Conservation (phyloP, 257 asterid genomes). For the Rauvolfia tetraphylla region DNA sequence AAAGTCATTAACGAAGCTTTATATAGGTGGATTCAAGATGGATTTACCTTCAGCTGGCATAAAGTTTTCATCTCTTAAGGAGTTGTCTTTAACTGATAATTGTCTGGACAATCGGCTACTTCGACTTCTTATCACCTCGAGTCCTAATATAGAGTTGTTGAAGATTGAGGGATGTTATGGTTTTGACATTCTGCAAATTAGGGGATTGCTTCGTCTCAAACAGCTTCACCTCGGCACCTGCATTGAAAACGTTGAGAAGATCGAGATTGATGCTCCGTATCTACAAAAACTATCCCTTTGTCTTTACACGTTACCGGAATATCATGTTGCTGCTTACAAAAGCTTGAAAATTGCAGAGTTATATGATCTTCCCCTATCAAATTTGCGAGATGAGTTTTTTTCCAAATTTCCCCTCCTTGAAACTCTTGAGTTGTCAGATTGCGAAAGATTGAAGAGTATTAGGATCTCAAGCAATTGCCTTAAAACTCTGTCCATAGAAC, state of each 20-base stretch:
- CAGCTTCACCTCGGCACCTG: neutral
- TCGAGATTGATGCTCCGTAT: slow-evolving; percentile 1
- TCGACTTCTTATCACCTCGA: neutral
- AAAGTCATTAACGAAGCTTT: neutral
- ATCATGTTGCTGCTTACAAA: slow-evolving; percentile 12
- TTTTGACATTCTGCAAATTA: neutral
- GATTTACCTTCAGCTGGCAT: neutral
- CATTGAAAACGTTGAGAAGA: neutral
- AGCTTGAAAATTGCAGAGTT: neutral
- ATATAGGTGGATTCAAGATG: neutral
- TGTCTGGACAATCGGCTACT: neutral
- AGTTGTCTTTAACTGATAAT: neutral
- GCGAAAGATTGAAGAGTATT: neutral
- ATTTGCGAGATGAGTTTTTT: neutral
- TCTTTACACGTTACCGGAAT: neutral
- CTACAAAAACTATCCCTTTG: neutral
- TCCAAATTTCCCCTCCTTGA: neutral
- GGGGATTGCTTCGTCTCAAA: neutral
- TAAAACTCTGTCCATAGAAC: neutral
- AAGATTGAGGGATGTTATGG: neutral
- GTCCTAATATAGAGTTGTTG: neutral
- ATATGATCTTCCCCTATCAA: neutral
- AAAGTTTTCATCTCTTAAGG: neutral
- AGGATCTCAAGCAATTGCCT: slow-evolving; percentile 10
- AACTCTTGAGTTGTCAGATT: neutral